Base-by-base conservation (phyloP, 805 yeast species). In the Wickerhamomyces alni region DNA sequence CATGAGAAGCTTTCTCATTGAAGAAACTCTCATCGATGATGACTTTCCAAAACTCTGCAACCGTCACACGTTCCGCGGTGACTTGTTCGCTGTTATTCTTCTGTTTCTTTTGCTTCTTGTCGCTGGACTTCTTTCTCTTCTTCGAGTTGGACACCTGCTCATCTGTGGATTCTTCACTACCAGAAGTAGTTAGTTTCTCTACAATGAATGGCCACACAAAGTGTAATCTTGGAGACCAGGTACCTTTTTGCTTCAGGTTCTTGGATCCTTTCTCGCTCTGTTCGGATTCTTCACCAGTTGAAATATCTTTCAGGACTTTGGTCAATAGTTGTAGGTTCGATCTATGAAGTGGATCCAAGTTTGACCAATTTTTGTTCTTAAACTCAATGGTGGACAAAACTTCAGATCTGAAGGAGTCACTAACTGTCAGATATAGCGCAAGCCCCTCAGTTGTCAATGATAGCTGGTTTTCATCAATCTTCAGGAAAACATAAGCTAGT, bases 1-100 rank as follows among this genome's bases (percentile, higher is more conserved):
- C 97, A 25, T 81, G 75, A 1, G 96, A 87, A 0, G 96, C 70
- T 47, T 80, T 77, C 28, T 76, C 77, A 5, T 85, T 68, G 50
- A 91, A 89, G 43, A 85, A 75, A 4, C 83, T 73, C 51, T 87
- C 93, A 55, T 91, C 97, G 13, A 91, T 74, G 6, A 78, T 80
- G 4, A 71, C 66, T 49, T 77, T 75, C 95, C 95, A 88, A 58
- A 91, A 88, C 39, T 85, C 93, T 8, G 66, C 58, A 30, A 77
- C 54, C 3, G 67, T 58, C 21, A 76, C 58, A 19, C 36, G 25
- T 12, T 48, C 57, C 9, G 41, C 24, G 12, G 22, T 48, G 26
- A n/a, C 32, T 13, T 24, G 33, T 26, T 33, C 27, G 6, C 41
- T 51, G 42, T 40, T 55, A 46, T 39, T 55, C 18, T 42, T 54